These are phyloP conservation scores for Beauveria medogensis DNA, from an alignment of 2,329 filamentous ascomycete species.

Conservation along the genomic window DNA sequence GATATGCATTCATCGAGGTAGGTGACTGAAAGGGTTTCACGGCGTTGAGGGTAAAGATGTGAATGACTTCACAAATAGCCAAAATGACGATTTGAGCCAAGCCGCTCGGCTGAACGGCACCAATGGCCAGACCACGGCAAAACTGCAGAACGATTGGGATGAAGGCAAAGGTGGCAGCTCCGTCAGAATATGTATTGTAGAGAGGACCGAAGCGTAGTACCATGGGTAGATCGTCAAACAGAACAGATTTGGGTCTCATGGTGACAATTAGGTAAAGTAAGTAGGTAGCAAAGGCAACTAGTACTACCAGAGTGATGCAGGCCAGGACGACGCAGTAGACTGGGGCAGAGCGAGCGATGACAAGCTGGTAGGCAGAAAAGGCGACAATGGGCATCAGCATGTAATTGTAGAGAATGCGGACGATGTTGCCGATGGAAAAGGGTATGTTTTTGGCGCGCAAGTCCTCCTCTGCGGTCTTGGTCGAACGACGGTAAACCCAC, in stretches of 20 bases:
- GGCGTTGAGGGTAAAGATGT: constrained; percentile 77
- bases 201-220: constrained; percentile 85
- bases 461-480: constrained; percentile 72
- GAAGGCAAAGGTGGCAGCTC: constrained; percentile 81
- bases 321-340: constrained; percentile 66
- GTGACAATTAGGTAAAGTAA: constrained; percentile 72
- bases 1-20: constrained; percentile 96
- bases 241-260: constrained; percentile 72
- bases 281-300: constrained; percentile 70
- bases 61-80: constrained; percentile 88
- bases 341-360: constrained; percentile 61
- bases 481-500: constrained; percentile 66
- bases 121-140: constrained; percentile 80
- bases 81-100: constrained; percentile 88
- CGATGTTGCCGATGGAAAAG: constrained; percentile 69
- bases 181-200: constrained; percentile 96
- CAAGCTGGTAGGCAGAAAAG: constrained; percentile 84
- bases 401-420: constrained; percentile 87
- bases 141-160: constrained; percentile 80
- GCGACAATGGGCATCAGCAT: constrained; percentile 82
- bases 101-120: constrained; percentile 84
- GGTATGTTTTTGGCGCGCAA: constrained; percentile 85
- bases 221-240: constrained; percentile 90
- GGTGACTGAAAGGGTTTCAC: constrained; percentile 85
- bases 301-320: constrained; percentile 61